Evolutionary conservation across 441 rosid genomes (phyloP).

Genomic region (Populus hybrid): DNA sequence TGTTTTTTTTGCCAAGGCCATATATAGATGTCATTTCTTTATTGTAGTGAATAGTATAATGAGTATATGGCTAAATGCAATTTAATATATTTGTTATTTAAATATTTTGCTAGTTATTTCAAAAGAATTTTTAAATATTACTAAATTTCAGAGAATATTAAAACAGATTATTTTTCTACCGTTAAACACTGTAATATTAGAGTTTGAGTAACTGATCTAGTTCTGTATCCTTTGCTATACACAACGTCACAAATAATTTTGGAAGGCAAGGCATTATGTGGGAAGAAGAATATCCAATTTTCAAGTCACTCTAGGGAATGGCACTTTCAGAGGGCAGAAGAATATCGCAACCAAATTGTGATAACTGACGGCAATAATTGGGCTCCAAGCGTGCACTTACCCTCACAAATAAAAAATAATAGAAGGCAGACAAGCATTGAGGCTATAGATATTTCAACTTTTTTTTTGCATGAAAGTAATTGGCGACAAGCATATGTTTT

Average conservation of each 20-base stretch:
- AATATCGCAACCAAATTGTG: conserved; percentile 7
- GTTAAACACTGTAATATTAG: background rate
- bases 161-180: background rate
- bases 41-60: too few species aligned
- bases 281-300: background rate
- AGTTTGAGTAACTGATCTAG: background rate
- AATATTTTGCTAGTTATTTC: too few species aligned
- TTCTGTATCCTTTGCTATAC: background rate
- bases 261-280: too few species aligned
- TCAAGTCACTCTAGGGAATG: background rate
- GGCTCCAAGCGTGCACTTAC: conserved; percentile 34
- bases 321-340: conserved; percentile 7
- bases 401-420: conserved; percentile 15
- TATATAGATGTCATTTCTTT: too few species aligned
- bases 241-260: background rate
- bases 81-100: too few species aligned
- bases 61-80: too few species aligned
- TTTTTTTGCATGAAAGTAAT: background rate
- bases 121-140: too few species aligned
- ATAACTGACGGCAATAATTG: conserved; percentile 45
- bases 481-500: conserved; percentile 18
- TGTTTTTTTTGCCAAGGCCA: too few species aligned
- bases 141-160: too few species aligned
- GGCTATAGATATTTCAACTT: background rate
- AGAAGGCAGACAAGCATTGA: conserved; percentile 15